Base-by-base conservation (phyloP, 306 rosid species). In the Lithocarpus polystachyus region DNA sequence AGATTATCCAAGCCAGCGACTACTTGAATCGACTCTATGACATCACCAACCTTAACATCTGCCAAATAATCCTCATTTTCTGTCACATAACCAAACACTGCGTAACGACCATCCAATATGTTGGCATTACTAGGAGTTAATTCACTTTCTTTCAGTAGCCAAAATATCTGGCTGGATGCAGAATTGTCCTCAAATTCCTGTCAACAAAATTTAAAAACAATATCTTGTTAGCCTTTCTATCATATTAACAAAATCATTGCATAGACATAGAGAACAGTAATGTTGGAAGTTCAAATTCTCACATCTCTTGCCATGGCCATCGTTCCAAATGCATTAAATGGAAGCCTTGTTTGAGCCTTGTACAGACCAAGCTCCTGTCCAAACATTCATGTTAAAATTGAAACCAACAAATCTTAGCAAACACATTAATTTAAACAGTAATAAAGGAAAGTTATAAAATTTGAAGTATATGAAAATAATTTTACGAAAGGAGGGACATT, bases 221-320 rank as follows among this genome's bases (percentile, higher is more conserved):
- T 13, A 17, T 80, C 51, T 28, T 11, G 75, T 53, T 61, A 77
- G 59, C 64, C 52, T 24, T 43, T 56, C 31, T 4, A 57, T 60
- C 53, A 7, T 29, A 73, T 33, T 14, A 11, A 68, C 52, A 35
- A 68, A 56, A 59, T 56, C 28, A 12, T 29, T 35, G 4, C 65
- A 48, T 24, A 67, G 45, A 19, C 22, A 6, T 6, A 28, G 33
- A 43, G 76, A 79, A 69, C n/a, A 62, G 45, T 2, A 53, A 43
- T 22, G 35, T 67, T 57, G 60, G 60, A 55, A 55, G 67, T 74
- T 31, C 48, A 62, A 74, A 74, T 51, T 45, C 93, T 88, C 81
- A 95, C 99, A 70, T 95, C 99, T 92, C 99, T 90, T 52, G 99
- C 98, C 99, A 95, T 91, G 64, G 99, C 98, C 99, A 95, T 95